Evolutionary conservation across 768 basidiomycete genomes (phyloP).

Genomic region (Coprinellus aureogranulatus): DNA sequence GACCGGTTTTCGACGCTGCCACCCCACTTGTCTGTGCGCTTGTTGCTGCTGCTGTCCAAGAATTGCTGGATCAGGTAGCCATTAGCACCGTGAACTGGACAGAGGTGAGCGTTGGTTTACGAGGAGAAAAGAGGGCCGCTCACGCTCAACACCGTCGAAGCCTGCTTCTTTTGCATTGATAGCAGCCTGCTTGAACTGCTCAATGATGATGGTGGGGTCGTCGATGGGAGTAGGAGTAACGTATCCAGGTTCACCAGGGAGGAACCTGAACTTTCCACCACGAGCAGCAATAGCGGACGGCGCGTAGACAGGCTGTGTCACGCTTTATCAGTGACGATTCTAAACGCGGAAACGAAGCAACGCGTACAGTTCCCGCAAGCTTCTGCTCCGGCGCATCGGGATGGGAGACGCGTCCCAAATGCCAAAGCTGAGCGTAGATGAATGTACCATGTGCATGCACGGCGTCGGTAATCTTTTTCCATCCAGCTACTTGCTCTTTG

Average conservation of each 20-base stretch:
- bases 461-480: conserved; percentile 45
- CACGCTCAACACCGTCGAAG: conserved; percentile 53
- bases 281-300: too few relatives aligned
- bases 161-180: conserved; percentile 49
- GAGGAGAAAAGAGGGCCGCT: not conserved
- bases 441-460: conserved; percentile 45
- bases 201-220: conserved; percentile 40
- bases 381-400: conserved; percentile 40
- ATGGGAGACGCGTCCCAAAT: conserved; percentile 36
- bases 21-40: conserved; percentile 57
- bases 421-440: conserved; percentile 48
- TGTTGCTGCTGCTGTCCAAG: conserved; percentile 39
- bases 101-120: not conserved
- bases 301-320: too few relatives aligned
- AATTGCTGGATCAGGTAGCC: conserved; percentile 51
- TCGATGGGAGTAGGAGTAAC: conserved; percentile 36
- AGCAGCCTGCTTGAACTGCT: conserved; percentile 42
- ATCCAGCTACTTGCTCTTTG: conserved; percentile 39
- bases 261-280: too few relatives aligned
- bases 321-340: conserved; percentile 34
- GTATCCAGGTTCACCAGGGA: too few relatives aligned
- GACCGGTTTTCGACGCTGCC: conserved; percentile 58
- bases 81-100: conserved; percentile 40
- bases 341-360: conserved; percentile 43
- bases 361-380: conserved; percentile 37